phyloP scores from a whole-genome alignment of 2,329 filamentous ascomycete species.

The Ophiostoma piceae region DNA sequence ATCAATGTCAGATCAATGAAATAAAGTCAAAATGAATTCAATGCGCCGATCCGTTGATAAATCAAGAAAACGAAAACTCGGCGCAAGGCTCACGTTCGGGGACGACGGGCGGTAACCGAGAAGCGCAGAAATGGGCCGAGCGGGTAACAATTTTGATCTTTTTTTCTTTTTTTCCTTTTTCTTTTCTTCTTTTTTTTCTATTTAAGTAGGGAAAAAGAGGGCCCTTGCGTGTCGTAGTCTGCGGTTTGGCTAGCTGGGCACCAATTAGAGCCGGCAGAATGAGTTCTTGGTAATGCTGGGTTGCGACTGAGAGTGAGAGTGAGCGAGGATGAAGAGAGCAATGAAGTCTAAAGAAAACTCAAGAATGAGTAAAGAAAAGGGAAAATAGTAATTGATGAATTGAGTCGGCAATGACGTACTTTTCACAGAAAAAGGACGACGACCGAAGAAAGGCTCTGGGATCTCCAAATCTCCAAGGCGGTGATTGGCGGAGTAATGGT shows the following conservation, averaged over 20 bases:
- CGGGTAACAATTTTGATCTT: not conserved
- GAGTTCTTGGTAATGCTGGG: not conserved
- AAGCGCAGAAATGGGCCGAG: constrained; percentile 1
- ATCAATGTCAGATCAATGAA: too few species aligned
- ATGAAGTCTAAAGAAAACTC: not conserved
- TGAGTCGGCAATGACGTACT: not conserved
- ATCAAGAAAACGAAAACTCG: not conserved
- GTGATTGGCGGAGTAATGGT: not conserved
- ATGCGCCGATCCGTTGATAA: not conserved
- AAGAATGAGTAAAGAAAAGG: not conserved
- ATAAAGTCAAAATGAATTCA: not conserved
- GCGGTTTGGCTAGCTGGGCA: constrained; percentile 1
- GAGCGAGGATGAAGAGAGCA: not conserved
- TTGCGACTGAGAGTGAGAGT: not conserved
- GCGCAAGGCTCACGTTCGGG: not conserved
- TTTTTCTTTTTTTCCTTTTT: not conserved
- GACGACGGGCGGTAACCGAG: constrained; percentile 10
- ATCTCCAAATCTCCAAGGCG: not conserved
- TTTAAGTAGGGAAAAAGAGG: not conserved
- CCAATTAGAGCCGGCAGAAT: not conserved
- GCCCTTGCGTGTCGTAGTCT: constrained; percentile 1
- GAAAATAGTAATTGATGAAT: not conserved
- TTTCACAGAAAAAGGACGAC: not conserved
- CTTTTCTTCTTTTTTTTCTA: too few species aligned
- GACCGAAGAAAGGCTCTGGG: not conserved